Base-by-base conservation (phyloP, 2,329 filamentous ascomycete genomes). In the Trichoderma sp. region DNA sequence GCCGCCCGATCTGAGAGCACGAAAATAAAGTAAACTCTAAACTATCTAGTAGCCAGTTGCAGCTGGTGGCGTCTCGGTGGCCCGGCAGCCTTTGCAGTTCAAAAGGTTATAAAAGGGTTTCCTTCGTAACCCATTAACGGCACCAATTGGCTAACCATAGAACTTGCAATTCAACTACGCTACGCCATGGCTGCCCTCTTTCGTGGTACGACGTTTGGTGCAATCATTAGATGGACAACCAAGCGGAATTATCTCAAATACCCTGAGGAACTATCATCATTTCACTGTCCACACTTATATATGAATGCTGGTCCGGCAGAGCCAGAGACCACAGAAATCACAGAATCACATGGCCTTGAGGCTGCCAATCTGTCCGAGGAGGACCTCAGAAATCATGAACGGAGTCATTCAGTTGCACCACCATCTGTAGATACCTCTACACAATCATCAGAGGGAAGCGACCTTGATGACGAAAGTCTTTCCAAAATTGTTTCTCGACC, bases 1-100 rank as follows among this genome's bases (percentile, higher is more conserved):
- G 47, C 47, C 47, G 47, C 63, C 63, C 47, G 63, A 66, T 47
- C 30, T 66, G 47, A 66, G 63, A 66, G 63, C 7, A 12, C n/a
- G 47, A 56, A 11, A 14, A 12, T 12, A 28, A 53, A 14, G 9
- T 56, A 34, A 36, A 66, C 21, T 56, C 47, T 26, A 56, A n/a
- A 43, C 7, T n/a, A 43, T 0, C 15, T 43, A 43, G 6, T 47
- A 26, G 24, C 61, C 36, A 47, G 39, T 63, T 15, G 18, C 14
- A n/a, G 39, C 28, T 28, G 26, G 15, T 63, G 6, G 18, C 14
- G 12, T 2, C 43, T 53, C 11, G 47, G 21, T 53, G 47, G n/a
- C 47, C 30, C 4, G 21, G 24, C 30, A 66, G 63, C 30, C 6
- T 26, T n/a, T 6, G 26, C 30, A 9, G 18, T 36, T 36, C 34